Conservation (phyloP, 2,329 filamentous ascomycete species). For the Calycina herbarum region DNA sequence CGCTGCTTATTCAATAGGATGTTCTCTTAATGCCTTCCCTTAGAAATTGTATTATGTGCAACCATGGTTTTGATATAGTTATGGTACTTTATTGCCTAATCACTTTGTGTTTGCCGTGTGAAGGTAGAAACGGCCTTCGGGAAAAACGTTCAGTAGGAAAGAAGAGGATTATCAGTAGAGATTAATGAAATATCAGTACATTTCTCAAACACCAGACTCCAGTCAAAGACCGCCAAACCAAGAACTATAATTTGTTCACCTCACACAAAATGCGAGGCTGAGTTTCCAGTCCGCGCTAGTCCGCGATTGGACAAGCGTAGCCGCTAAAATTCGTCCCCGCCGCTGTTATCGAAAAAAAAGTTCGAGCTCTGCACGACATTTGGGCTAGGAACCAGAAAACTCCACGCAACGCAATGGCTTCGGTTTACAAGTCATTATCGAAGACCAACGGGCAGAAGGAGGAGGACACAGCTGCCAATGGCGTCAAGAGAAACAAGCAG, state of each 20-base stretch:
- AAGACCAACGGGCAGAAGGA: constrained; percentile 55
- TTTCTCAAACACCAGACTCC: too few relatives aligned
- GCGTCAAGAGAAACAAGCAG: constrained; percentile 64
- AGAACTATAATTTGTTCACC: too few relatives aligned
- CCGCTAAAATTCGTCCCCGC: constrained; percentile 8
- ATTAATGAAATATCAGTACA: too few relatives aligned
- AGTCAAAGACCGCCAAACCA: too few relatives aligned
- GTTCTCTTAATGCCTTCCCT: constrained; percentile 18
- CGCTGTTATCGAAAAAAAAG: constrained; percentile 26
- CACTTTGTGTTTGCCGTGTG: too few relatives aligned
- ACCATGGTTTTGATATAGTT: constrained; percentile 2
- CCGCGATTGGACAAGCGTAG: constrained; percentile 11
- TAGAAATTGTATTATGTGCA: constrained; percentile 18
- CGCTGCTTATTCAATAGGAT: constrained; percentile 16
- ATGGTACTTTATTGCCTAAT: background rate
- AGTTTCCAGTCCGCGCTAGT: constrained; percentile 5
- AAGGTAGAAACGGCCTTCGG: too few relatives aligned
- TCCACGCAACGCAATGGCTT: constrained; percentile 55
- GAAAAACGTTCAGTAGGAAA: too few relatives aligned
- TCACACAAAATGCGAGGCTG: constrained; percentile 1
- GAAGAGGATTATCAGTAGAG: too few relatives aligned
- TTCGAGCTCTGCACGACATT: constrained; percentile 18
- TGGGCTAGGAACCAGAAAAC: constrained; percentile 27
- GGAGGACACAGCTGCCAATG: constrained; percentile 48
- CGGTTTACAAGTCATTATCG: constrained; percentile 73